Evolutionary conservation across 345 rosid species (phyloP).

Genomic region (Citrus inodora): DNA sequence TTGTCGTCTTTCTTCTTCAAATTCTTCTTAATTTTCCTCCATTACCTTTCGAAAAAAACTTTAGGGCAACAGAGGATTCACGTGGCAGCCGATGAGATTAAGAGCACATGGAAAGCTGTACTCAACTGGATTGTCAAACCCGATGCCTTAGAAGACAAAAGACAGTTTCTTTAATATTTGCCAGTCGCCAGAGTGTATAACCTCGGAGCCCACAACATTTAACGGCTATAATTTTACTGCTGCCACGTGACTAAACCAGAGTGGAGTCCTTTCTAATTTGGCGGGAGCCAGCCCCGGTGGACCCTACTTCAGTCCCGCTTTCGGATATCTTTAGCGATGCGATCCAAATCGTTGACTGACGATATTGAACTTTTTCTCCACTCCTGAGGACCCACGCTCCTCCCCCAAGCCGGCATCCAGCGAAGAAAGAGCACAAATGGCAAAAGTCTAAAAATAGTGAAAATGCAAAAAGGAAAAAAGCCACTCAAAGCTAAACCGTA

Average conservation of each 20-base stretch:
- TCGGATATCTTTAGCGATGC: conserved; percentile 11
- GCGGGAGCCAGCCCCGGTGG: conserved; percentile 29
- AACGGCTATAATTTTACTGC: conserved; percentile 41
- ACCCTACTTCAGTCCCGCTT: conserved; percentile 16
- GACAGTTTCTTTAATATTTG: conserved; percentile 1
- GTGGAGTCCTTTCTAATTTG: conserved; percentile 12
- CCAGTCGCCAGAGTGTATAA: conserved; percentile 19
- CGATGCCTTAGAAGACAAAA: neutral
- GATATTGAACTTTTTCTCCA: neutral
- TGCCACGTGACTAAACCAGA: conserved; percentile 41
- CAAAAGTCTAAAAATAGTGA: conserved; percentile 3
- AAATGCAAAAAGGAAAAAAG: neutral
- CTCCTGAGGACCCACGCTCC: neutral
- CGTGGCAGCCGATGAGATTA: conserved; percentile 22
- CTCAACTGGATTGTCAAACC: neutral
- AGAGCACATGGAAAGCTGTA: conserved; percentile 4
- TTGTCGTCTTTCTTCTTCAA: neutral
- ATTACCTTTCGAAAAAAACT: neutral
- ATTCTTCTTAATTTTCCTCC: neutral
- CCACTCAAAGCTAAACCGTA: neutral
- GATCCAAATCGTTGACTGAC: conserved; percentile 32
- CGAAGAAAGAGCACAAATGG: neutral
- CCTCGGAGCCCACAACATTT: conserved; percentile 26
- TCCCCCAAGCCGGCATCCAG: conserved; percentile 20
- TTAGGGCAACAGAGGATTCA: conserved; percentile 4